A percentile compares a stretch with the other conserved stretches of the same genome.
These are phyloP conservation scores for Cyclotella cryptica DNA, from an alignment of 108 stramenopile genomes.

Conservation along the genomic window DNA sequence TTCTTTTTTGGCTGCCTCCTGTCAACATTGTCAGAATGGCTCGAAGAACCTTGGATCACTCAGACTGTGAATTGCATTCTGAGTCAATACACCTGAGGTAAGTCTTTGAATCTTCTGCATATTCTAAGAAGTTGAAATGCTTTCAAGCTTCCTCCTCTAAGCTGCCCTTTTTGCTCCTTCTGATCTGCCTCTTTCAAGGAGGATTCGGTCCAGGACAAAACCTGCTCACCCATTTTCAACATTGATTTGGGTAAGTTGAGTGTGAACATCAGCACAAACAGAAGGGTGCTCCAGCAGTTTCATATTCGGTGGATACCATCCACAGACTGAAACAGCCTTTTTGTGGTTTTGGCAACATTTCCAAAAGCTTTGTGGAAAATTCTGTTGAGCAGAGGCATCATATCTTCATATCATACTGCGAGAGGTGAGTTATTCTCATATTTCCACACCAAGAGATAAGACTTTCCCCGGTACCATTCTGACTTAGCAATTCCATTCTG, in stretches of 20 bases:
- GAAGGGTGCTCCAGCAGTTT: slow-evolving; percentile 14
- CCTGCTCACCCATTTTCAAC: background rate
- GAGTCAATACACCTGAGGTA: slow-evolving; percentile 21
- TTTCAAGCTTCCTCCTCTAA: slow-evolving; percentile 10
- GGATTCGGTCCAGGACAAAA: background rate
- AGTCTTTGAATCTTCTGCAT: background rate
- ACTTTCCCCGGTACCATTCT: slow-evolving; percentile 2
- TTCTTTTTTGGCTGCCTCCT: background rate
- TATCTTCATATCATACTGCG: background rate
- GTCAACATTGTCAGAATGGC: background rate
- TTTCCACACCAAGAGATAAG: background rate
- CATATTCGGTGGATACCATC: slow-evolving; percentile 20
- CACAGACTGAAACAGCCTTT: slow-evolving; percentile 14
- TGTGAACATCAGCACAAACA: background rate
- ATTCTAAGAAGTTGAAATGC: too few species aligned
- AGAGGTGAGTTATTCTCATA: too few species aligned
- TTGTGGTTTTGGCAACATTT: background rate
- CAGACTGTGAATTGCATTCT: slow-evolving; percentile 8
- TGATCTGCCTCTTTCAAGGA: background rate
- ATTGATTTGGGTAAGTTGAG: background rate
- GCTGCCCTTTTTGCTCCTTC: slow-evolving; percentile 3
- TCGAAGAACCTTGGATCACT: background rate
- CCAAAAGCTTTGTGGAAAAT: slow-evolving; percentile 15
- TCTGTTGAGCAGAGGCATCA: background rate
- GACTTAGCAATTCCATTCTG: too few species aligned